A percentile compares a stretch with the other conserved stretches of the same genome.
phyloP scores from a whole-genome alignment of 306 rosid species.

The barrel medic (Medicago truncatula) region DNA sequence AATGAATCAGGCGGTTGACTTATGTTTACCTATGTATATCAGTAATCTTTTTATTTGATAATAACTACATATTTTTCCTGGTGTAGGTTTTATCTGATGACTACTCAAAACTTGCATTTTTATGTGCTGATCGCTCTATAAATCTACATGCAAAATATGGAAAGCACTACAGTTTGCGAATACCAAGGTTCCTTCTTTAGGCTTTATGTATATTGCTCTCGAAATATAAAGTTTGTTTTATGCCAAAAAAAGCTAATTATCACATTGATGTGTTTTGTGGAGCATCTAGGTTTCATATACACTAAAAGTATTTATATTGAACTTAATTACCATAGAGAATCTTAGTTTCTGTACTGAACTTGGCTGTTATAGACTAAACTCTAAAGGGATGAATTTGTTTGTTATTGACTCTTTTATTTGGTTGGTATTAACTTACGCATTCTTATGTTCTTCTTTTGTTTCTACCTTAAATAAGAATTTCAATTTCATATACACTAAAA shows the following conservation, averaged over 20 bases:
- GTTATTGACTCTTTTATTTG: background rate
- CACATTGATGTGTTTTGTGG: background rate
- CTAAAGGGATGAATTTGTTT: conserved; percentile 7
- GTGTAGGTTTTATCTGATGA: conserved; percentile 77
- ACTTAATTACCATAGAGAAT: background rate
- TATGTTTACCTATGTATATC: conserved; percentile 15
- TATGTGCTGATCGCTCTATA: conserved; percentile 90
- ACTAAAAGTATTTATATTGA: background rate
- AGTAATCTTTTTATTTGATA: conserved; percentile 20
- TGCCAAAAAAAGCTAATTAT: conserved; percentile 11
- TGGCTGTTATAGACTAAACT: background rate
- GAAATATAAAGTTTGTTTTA: conserved; percentile 16
- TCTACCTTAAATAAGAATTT: background rate
- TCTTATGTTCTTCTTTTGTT: background rate
- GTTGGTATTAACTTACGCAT: background rate
- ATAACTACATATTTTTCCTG: conserved; percentile 31
- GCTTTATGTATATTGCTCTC: conserved; percentile 33
- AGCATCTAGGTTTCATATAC: background rate
- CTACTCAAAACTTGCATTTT: conserved; percentile 91
- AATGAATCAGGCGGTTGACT: conserved; percentile 11
- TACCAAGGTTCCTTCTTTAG: conserved; percentile 74
- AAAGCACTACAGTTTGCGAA: conserved; percentile 82
- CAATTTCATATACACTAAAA: too few species aligned
- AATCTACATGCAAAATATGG: conserved; percentile 91
- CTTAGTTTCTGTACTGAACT: background rate